Base-by-base conservation (phyloP, 2,329 filamentous ascomycete species). In the Raffaelea albimanens region DNA sequence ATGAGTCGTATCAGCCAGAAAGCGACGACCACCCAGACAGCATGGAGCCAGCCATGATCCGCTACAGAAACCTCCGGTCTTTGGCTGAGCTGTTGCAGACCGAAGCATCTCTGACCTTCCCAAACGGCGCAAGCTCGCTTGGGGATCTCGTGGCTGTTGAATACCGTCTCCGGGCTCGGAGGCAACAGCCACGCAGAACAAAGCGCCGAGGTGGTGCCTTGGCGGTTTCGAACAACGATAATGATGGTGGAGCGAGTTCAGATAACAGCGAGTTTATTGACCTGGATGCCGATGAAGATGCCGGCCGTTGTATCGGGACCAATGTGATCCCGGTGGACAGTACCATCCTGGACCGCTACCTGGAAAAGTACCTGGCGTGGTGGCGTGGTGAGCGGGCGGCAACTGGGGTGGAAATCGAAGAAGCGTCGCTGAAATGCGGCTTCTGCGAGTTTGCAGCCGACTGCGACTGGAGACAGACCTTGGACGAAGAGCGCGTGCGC, bases 351-450 rank as follows among this genome's bases (percentile, higher is more conserved):
- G 73, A 82, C 7, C 65, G 63, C 1, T 94, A 94, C 59, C 60
- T 95, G 9, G 61, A 66, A 0, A 72, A 77, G 3, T 83, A 85
- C 55, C 79, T 96, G 76, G 63, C 71, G 16, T 96, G 88, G 87
- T 96, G 90, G 90, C 80, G 77, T 34, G 91, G 90, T 1, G 71
- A 83, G 55, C 71, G 89, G 19, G 65, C 75, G 43, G 80, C 88
- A 0, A 72, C 73, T 4, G 90, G 91, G 0, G 90, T 96, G 3
- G 74, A 79, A 7, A 75, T 95, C 8, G 83, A 90, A 59, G 90
- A 96, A 56, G 53, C 52, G 5, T 85, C 87, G 0, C 94, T 85
- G 66, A 96, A 96, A 63, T 96, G 90, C 61, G 69, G 80, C 21
- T 78, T 74, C 31, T 96, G 90, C 59, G 87, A 95, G 55, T 96